Evolutionary conservation across 2,329 filamentous ascomycete genomes (phyloP), one percentile per base, ranked within the genome.

Genomic region (Pseudocercospora cruenta): DNA sequence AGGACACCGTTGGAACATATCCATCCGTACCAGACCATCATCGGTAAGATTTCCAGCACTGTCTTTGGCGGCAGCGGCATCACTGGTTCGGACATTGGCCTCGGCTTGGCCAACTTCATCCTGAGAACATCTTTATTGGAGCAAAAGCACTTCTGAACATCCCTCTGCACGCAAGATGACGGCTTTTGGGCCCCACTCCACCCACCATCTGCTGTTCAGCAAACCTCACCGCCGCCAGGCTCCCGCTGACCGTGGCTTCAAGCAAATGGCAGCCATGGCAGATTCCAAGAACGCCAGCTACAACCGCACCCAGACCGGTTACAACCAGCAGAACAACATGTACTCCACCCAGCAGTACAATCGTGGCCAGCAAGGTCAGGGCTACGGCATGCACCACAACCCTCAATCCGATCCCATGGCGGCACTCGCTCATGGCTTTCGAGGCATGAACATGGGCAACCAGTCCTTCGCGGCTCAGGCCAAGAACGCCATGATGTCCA

Each of bases 381-480:
- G 65, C 55, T 78, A 78, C 71, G 74, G 73, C 73, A 75, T 76
- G 73, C 73, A 75, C 62, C 72, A 73, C 57, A 71, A 71, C 66
- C 70, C 70, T 58, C 67, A 65, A 65, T 67, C 72, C 68, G 76
- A 76, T 60, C 66, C 70, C 59, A 75, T 80, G 71, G 72, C 76
- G 26, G 72, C 76, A 54, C 72, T 80, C 66, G 71, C 78, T 77
- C 76, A 80, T 74, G 70, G 72, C 67, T 78, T 80, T 62, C 78
- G 78, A 75, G 77, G 77, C 71, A 78, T 80, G 75, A 78, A 75
- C 70, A 68, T 80, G 69, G 71, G 72, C 54, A 73, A 73, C 67
- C 70, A 72, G 55, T 68, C 75, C 63, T 79, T 77, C 71, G 74
- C 75, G 26, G 71, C 74, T 63, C 75, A 78, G 68, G 71, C 71